Evolutionary conservation across 2,329 filamentous ascomycete species (phyloP).

Genomic region (Fusarium liriodendri): DNA sequence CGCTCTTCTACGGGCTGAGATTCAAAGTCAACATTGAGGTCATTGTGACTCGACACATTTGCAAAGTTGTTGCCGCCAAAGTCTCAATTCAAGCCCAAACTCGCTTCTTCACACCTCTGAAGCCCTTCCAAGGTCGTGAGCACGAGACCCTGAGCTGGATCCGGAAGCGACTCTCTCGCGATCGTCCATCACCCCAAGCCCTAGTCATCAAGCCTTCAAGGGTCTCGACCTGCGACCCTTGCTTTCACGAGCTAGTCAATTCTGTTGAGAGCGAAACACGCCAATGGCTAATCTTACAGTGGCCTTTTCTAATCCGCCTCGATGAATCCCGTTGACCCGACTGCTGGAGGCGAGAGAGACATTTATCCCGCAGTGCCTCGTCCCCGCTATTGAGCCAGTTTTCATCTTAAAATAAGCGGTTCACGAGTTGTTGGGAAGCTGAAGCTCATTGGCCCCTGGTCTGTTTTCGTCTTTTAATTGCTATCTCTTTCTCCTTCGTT

Average conservation of each 20-base stretch:
- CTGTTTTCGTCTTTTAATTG: background rate
- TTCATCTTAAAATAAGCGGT: conserved; percentile 4
- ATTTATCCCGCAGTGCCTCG: conserved; percentile 34
- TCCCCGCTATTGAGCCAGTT: conserved; percentile 28
- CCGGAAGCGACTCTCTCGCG: background rate
- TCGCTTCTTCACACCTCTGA: background rate
- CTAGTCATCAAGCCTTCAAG: conserved; percentile 17
- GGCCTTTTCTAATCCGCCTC: conserved; percentile 14
- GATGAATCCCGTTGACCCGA: conserved; percentile 6
- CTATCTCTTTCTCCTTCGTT: conserved; percentile 1
- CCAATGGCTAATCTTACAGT: conserved; percentile 17
- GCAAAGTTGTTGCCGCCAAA: conserved; percentile 1
- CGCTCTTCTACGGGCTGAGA: conserved; percentile 13
- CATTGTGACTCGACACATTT: background rate
- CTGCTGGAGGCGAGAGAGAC: background rate
- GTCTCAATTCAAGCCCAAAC: background rate
- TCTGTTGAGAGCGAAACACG: conserved; percentile 27
- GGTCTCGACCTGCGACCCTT: conserved; percentile 31
- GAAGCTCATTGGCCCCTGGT: background rate
- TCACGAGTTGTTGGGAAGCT: conserved; percentile 2
- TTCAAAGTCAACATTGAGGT: background rate
- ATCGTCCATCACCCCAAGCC: background rate
- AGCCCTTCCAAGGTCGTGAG: background rate
- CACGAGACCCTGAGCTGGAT: conserved; percentile 10
- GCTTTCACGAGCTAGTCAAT: conserved; percentile 9